Conservation (phyloP, 257 asterid genomes). For the Lithospermum erythrorhizon region DNA sequence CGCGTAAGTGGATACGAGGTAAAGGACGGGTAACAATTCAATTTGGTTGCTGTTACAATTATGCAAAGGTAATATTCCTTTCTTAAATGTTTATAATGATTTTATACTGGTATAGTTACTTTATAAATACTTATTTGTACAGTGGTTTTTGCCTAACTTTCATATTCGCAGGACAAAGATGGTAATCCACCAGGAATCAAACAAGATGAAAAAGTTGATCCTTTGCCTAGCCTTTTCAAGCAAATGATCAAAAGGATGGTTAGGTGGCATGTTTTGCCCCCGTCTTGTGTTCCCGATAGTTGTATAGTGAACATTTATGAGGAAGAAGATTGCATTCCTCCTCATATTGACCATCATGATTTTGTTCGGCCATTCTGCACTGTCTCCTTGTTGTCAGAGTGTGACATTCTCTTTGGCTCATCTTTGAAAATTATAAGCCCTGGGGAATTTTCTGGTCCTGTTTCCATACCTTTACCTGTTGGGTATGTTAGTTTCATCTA, state of each 20-base stretch:
- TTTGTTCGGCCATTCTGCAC: slow-evolving; percentile 83
- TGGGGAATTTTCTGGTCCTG: slow-evolving; percentile 72
- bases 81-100: not conserved
- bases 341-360: slow-evolving; percentile 83
- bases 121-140: not conserved
- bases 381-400: slow-evolving; percentile 66
- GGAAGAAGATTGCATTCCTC: slow-evolving; percentile 88
- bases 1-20: slow-evolving; percentile 86
- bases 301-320: slow-evolving; percentile 86
- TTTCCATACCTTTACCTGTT: slow-evolving; percentile 50
- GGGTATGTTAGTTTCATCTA: slow-evolving; percentile 37
- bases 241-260: slow-evolving; percentile 67
- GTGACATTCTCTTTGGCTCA: slow-evolving; percentile 66
- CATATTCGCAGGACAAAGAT: slow-evolving; percentile 40
- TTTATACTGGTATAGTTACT: not conserved
- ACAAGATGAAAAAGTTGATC: slow-evolving; percentile 56
- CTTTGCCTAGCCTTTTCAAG: slow-evolving; percentile 55
- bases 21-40: slow-evolving; percentile 80
- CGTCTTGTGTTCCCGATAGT: slow-evolving; percentile 74
- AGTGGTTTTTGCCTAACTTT: not conserved
- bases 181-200: slow-evolving; percentile 87
- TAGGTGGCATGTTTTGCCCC: slow-evolving; percentile 64
- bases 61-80: slow-evolving; percentile 38
- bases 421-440: slow-evolving; percentile 46
- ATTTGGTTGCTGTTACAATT: slow-evolving; percentile 87